Percentiles rank a stretch among this genome's conserved stretches.
Evolutionary conservation across 2,329 filamentous ascomycete species (phyloP).

Genomic region (Scopulariopsis brevicaulis): DNA sequence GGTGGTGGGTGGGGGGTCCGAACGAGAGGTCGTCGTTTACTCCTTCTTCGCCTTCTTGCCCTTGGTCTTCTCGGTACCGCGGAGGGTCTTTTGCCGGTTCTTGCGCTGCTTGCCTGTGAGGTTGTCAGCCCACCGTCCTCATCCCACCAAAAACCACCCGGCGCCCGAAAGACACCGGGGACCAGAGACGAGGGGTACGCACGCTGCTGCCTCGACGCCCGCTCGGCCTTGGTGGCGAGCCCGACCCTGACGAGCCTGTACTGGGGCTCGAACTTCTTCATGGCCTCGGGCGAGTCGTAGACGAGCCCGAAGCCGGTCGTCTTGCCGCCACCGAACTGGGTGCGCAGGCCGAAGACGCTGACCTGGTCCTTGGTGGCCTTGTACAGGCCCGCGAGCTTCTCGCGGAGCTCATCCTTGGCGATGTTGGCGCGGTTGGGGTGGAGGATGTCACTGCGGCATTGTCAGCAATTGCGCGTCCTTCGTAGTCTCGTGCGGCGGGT

Average conservation of each 20-base stretch:
- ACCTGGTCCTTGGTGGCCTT: constrained; percentile 97
- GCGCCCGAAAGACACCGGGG: background rate
- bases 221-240: constrained; percentile 89
- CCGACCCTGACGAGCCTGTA: constrained; percentile 95
- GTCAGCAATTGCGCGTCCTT: constrained; percentile 1
- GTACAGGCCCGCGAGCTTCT: constrained; percentile 91
- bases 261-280: constrained; percentile 99
- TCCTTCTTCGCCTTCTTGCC: constrained; percentile 91
- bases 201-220: constrained; percentile 97
- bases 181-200: constrained; percentile 36
- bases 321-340: constrained; percentile 99
- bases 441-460: constrained; percentile 79
- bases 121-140: background rate
- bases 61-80: constrained; percentile 97
- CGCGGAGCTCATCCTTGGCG: constrained; percentile 96
- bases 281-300: constrained; percentile 95
- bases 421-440: constrained; percentile 98
- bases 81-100: constrained; percentile 98
- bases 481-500: background rate
- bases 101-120: constrained; percentile 97
- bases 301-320: constrained; percentile 97
- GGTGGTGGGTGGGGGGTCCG: constrained; percentile 9
- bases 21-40: constrained; percentile 50
- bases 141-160: no score
- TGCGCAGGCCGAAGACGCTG: constrained; percentile 96